Conservation (phyloP, 257 asterid genomes). For the Solanum piurae region DNA sequence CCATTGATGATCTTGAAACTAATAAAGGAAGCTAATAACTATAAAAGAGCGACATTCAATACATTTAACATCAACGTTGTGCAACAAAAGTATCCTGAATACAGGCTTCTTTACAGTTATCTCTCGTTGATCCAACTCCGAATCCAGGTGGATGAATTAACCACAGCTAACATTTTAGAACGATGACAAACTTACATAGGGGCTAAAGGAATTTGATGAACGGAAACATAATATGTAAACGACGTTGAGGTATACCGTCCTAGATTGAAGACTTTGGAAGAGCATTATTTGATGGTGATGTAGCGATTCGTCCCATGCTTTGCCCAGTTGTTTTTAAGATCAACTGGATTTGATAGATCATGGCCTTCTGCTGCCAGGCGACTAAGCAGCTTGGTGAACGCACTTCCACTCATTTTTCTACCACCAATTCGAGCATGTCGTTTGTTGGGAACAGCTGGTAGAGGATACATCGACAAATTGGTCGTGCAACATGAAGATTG, state of each 20-base stretch:
- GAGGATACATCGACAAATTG: conserved; percentile 75
- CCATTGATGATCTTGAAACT: not conserved
- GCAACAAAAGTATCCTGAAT: conserved; percentile 1
- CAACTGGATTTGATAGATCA: conserved; percentile 75
- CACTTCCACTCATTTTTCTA: conserved; percentile 96
- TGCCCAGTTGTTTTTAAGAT: conserved; percentile 91
- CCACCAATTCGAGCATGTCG: conserved; percentile 96
- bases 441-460: conserved; percentile 90
- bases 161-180: not conserved
- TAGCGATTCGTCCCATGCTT: conserved; percentile 96
- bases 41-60: not conserved
- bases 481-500: conserved; percentile 92
- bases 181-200: not conserved
- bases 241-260: not conserved
- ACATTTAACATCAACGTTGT: not conserved
- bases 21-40: not conserved
- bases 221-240: not conserved
- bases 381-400: conserved; percentile 78
- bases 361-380: conserved; percentile 86
- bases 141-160: not conserved
- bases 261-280: not conserved
- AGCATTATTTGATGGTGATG: conserved; percentile 74
- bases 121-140: not conserved
- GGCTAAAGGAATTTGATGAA: not conserved
- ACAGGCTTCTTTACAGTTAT: conserved; percentile 17